These are phyloP conservation scores for Sisymbrium altissimum DNA, from an alignment of 345 rosid genomes.

Conservation along the genomic window DNA sequence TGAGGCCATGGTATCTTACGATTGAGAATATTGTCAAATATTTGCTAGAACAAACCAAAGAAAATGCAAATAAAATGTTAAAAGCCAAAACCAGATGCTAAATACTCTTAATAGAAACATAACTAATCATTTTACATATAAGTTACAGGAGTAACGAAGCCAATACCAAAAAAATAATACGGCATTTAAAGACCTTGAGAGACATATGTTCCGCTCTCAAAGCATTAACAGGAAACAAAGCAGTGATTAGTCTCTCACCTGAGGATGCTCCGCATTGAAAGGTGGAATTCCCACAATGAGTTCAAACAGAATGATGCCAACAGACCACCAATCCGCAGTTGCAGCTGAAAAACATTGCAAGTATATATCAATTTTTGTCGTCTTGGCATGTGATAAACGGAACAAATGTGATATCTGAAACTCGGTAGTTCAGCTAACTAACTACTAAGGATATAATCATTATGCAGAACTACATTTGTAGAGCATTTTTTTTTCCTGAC, in stretches of 20 bases:
- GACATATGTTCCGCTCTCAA: not conserved
- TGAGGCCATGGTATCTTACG: constrained; percentile 96
- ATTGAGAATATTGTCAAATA: constrained; percentile 97
- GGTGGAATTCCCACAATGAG: constrained; percentile 98
- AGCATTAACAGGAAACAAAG: constrained; percentile 10
- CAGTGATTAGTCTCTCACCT: constrained; percentile 28
- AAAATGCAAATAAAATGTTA: constrained; percentile 6
- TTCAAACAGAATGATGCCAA: constrained; percentile 91
- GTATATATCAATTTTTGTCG: not conserved
- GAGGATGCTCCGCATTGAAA: constrained; percentile 76
- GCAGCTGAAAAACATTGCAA: constrained; percentile 54
- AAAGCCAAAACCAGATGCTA: not conserved
- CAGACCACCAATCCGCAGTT: constrained; percentile 99
- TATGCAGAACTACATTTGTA: not conserved
- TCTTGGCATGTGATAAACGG: constrained; percentile 12
- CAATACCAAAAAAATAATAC: not conserved
- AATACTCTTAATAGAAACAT: not conserved
- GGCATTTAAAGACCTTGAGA: not conserved
- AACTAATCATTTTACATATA: constrained; percentile 2
- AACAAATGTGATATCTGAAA: constrained; percentile 8
- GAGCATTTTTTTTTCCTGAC: not conserved
- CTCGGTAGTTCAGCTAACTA: not conserved
- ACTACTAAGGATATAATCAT: not conserved
- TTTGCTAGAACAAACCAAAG: constrained; percentile 55
- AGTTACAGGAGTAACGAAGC: not conserved